A percentile compares a stretch with the other conserved stretches of the same genome.
Conservation (phyloP, 164 flowering plant species). For the Aristolochia californica region DNA sequence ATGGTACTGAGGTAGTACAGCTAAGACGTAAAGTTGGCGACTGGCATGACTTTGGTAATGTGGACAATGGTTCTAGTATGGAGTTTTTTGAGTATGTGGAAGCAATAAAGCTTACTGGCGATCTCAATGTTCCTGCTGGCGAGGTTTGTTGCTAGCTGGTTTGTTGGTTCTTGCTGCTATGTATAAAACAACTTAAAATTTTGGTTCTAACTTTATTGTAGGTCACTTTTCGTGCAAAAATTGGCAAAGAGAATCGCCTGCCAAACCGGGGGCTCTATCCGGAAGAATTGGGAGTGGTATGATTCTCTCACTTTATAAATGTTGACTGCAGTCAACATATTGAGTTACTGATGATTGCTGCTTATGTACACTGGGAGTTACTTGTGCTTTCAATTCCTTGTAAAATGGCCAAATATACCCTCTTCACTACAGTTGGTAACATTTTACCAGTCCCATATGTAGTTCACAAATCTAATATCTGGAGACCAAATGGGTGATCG, state of each 20-base stretch:
- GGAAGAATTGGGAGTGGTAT: constrained; percentile 93
- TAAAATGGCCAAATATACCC: neutral
- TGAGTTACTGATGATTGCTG: too few relatives aligned
- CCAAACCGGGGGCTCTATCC: constrained; percentile 70
- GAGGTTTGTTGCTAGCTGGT: constrained; percentile 39
- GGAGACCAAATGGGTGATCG: too few relatives aligned
- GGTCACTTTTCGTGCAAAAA: constrained; percentile 96
- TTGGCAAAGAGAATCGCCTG: constrained; percentile 60
- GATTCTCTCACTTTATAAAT: neutral
- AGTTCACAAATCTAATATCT: too few relatives aligned
- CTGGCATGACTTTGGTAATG: constrained; percentile 45
- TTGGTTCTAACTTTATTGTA: constrained; percentile 12
- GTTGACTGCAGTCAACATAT: neutral
- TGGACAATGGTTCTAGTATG: constrained; percentile 35
- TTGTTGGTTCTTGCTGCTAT: neutral
- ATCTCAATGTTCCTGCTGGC: constrained; percentile 95
- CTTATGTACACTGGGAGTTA: too few relatives aligned
- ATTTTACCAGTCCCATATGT: neutral
- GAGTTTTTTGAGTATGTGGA: constrained; percentile 96
- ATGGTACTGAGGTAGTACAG: constrained; percentile 90
- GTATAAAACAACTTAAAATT: too few relatives aligned
- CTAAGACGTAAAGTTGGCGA: constrained; percentile 81
- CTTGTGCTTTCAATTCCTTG: neutral
- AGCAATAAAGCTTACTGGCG: constrained; percentile 93
- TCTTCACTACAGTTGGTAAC: neutral